These are phyloP conservation scores for Kondoa subrosea DNA, from an alignment of 768 basidiomycete genomes.

Conservation along the genomic window DNA sequence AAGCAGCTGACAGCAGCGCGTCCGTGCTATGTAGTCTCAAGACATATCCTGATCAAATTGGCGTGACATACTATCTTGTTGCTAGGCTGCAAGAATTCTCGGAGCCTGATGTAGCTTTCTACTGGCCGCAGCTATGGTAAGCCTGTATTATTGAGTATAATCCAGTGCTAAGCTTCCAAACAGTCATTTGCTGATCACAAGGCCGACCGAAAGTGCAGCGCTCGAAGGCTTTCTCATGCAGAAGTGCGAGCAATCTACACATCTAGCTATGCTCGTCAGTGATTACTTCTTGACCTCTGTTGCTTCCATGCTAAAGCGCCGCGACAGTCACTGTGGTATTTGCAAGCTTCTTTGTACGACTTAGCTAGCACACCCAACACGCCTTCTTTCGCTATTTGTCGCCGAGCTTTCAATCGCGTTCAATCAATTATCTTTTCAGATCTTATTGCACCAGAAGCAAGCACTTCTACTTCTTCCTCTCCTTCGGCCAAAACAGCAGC, in stretches of 20 bases:
- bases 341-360: slow-evolving; percentile 86
- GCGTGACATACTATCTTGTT: slow-evolving; percentile 38
- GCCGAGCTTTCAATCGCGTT: slow-evolving; percentile 72
- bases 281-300: not conserved
- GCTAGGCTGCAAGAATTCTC: slow-evolving; percentile 35
- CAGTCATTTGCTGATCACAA: slow-evolving; percentile 86
- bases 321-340: slow-evolving; percentile 94
- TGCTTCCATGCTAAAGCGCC: no score
- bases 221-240: slow-evolving; percentile 87
- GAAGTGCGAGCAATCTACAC: slow-evolving; percentile 72
- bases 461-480: slow-evolving; percentile 1
- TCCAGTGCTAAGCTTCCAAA: slow-evolving; percentile 18
- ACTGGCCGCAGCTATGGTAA: slow-evolving; percentile 39
- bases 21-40: slow-evolving; percentile 29
- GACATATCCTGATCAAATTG: slow-evolving; percentile 36
- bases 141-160: slow-evolving; percentile 11
- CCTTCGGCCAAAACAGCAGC: no score
- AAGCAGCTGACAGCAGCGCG: not conserved
- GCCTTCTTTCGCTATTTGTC: slow-evolving; percentile 72
- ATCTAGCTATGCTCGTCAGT: slow-evolving; percentile 83
- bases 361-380: slow-evolving; percentile 47
- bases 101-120: slow-evolving; percentile 37
- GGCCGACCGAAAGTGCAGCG: slow-evolving; percentile 77
- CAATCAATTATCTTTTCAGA: slow-evolving; percentile 95
- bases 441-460: slow-evolving; percentile 38